These are phyloP conservation scores for Bryoerythrophyllum caledonicum DNA, from an alignment of 225 moss, liverwort and hornwort genomes.

Conservation along the genomic window DNA sequence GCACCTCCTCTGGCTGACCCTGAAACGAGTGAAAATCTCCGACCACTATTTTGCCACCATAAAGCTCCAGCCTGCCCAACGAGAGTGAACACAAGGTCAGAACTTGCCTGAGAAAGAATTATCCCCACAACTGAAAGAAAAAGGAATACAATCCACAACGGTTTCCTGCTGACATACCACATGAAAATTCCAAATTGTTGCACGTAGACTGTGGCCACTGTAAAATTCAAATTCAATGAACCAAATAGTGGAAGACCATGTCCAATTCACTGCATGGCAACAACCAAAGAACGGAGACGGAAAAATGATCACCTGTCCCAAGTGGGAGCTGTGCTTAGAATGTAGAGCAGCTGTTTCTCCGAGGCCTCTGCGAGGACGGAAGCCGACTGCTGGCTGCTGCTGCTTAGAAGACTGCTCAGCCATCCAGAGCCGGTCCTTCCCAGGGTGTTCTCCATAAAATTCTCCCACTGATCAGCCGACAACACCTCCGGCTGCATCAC, in stretches of 20 bases:
- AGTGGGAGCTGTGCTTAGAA: slow-evolving; percentile 76
- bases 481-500: slow-evolving; percentile 72
- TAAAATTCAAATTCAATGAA: background rate
- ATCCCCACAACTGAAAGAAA: background rate
- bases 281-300: slow-evolving; percentile 8
- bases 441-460: slow-evolving; percentile 57
- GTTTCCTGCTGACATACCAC: background rate
- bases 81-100: slow-evolving; percentile 1
- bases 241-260: background rate
- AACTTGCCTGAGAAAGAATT: background rate
- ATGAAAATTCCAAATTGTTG: background rate
- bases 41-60: slow-evolving; percentile 62
- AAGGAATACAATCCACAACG: slow-evolving; percentile 7
- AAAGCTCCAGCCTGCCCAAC: slow-evolving; percentile 54
- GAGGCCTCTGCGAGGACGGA: slow-evolving; percentile 43
- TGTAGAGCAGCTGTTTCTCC: slow-evolving; percentile 61
- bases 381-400: slow-evolving; percentile 40
- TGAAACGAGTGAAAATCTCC: slow-evolving; percentile 59
- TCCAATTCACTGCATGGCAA: background rate
- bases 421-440: slow-evolving; percentile 53
- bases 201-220: background rate
- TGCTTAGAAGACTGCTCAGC: slow-evolving; percentile 49
- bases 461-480: slow-evolving; percentile 68
- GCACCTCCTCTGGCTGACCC: slow-evolving; percentile 51
- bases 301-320: slow-evolving; percentile 68